phyloP scores from a whole-genome alignment of 2,329 filamentous ascomycete genomes.

The Paraconiothyrium sp. region DNA sequence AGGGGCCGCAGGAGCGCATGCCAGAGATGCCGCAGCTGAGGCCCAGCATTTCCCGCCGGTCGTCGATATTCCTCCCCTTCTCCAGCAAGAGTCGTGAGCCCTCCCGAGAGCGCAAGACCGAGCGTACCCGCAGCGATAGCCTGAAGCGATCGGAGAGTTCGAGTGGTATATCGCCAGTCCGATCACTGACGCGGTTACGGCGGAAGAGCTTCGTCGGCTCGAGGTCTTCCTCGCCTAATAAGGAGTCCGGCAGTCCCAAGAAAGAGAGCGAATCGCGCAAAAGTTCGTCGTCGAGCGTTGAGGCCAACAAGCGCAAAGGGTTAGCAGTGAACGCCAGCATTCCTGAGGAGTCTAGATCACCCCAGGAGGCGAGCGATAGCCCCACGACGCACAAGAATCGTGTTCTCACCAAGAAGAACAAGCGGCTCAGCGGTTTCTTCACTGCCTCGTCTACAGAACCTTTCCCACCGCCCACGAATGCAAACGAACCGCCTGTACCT shows the following conservation, averaged over 20 bases:
- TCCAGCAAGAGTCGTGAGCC: slow-evolving; percentile 46
- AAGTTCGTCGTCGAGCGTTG: slow-evolving; percentile 23
- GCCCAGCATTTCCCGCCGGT: slow-evolving; percentile 47
- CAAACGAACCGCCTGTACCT: slow-evolving; percentile 49
- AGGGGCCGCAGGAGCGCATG: slow-evolving; percentile 38
- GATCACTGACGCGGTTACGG: slow-evolving; percentile 45
- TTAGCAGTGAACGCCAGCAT: slow-evolving; percentile 37
- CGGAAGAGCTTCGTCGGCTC: slow-evolving; percentile 49
- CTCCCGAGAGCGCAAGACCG: slow-evolving; percentile 41
- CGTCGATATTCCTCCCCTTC: slow-evolving; percentile 47
- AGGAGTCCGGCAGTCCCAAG: slow-evolving; percentile 21
- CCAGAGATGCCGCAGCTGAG: slow-evolving; percentile 41
- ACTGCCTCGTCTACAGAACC: slow-evolving; percentile 28
- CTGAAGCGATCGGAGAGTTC: slow-evolving; percentile 37
- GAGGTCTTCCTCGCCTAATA: slow-evolving; percentile 35
- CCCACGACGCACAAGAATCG: slow-evolving; percentile 29
- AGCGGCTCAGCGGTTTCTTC: slow-evolving; percentile 47
- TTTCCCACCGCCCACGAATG: slow-evolving; percentile 9
- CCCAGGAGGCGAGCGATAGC: slow-evolving; percentile 26
- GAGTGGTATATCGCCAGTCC: slow-evolving; percentile 37
- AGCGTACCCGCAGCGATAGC: slow-evolving; percentile 38
- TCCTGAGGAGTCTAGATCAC: slow-evolving; percentile 40
- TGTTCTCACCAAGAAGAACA: slow-evolving; percentile 47
- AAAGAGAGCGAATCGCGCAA: slow-evolving; percentile 29
- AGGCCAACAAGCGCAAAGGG: slow-evolving; percentile 39